phyloP scores from a whole-genome alignment of 805 yeast species.

The Brettanomyces nanus region DNA sequence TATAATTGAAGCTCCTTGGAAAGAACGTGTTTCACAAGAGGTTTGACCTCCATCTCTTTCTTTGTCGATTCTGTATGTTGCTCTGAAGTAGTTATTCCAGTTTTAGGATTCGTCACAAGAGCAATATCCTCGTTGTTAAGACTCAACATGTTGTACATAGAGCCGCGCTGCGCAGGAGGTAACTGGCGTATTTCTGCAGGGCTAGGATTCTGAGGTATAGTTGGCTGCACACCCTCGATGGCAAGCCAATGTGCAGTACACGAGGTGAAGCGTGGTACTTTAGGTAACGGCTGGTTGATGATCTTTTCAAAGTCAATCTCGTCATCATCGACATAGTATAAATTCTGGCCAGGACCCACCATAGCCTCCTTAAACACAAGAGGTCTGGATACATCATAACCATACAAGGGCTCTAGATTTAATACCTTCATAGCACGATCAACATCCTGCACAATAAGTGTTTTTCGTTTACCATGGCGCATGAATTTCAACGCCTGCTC shows the following conservation, averaged over 20 bases:
- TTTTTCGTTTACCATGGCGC: slow-evolving; percentile 85
- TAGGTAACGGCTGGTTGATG: slow-evolving; percentile 89
- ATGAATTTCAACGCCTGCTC: slow-evolving; percentile 95
- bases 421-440: slow-evolving; percentile 73
- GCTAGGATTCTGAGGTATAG: slow-evolving; percentile 93
- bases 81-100: slow-evolving; percentile 22
- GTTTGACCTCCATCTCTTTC: slow-evolving; percentile 62
- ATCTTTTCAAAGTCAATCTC: slow-evolving; percentile 91
- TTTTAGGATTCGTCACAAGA: slow-evolving; percentile 20
- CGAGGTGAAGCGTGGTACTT: slow-evolving; percentile 85
- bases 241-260: slow-evolving; percentile 98
- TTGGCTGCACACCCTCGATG: slow-evolving; percentile 96
- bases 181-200: slow-evolving; percentile 67
- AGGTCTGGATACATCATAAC: slow-evolving; percentile 68
- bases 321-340: slow-evolving; percentile 85
- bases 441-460: slow-evolving; percentile 74
- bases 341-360: slow-evolving; percentile 85
- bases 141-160: slow-evolving; percentile 55
- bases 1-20: slow-evolving; percentile 91
- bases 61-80: slow-evolving; percentile 21
- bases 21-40: slow-evolving; percentile 88
- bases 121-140: slow-evolving; percentile 39
- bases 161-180: slow-evolving; percentile 77
- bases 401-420: slow-evolving; percentile 91
- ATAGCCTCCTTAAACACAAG: slow-evolving; percentile 79